Percentiles rank a stretch among this genome's conserved stretches.
phyloP scores from a whole-genome alignment of 768 basidiomycete genomes.

The Mrakia gelida region DNA sequence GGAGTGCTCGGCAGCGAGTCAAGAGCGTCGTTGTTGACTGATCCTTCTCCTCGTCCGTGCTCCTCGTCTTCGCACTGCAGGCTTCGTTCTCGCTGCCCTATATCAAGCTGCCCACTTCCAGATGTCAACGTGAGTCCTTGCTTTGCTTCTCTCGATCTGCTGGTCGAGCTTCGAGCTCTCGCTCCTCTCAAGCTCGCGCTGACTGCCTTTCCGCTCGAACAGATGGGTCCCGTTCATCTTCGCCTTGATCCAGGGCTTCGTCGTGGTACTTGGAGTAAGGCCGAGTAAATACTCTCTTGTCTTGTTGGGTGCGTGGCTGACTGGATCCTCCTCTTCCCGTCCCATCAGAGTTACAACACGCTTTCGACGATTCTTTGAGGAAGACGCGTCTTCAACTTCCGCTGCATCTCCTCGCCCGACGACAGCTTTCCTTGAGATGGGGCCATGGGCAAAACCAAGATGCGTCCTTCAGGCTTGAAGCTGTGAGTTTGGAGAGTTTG shows the following conservation, averaged over 20 bases:
- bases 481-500: too few species aligned
- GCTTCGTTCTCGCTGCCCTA: neutral
- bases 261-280: neutral
- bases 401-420: too few species aligned
- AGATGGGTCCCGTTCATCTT: slow-evolving; percentile 14
- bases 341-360: too few species aligned
- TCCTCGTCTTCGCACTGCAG: neutral
- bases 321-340: too few species aligned
- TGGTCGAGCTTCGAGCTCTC: neutral
- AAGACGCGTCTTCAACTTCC: too few species aligned
- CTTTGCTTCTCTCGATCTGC: neutral
- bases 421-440: too few species aligned
- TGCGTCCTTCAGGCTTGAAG: too few species aligned
- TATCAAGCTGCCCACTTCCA: neutral
- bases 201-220: neutral
- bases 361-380: too few species aligned
- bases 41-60: neutral
- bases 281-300: too few species aligned
- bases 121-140: neutral
- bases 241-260: neutral
- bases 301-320: too few species aligned
- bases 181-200: neutral
- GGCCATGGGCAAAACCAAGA: too few species aligned
- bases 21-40: neutral
- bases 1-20: neutral